Evolutionary conservation across 345 rosid genomes (phyloP).

Genomic region (Sisymbrium irio): DNA sequence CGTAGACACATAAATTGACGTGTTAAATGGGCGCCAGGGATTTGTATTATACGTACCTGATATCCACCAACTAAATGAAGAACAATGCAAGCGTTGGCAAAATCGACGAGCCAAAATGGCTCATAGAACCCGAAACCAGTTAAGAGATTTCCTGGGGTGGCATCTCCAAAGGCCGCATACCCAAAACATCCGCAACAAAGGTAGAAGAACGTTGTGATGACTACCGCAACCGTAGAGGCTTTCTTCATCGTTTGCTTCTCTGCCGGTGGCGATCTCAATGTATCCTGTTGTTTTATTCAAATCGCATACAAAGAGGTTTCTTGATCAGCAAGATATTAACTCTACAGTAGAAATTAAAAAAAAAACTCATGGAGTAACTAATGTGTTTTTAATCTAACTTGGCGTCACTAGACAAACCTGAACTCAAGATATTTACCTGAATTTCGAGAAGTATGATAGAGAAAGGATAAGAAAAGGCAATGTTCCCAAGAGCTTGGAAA

Average conservation of each 20-base stretch:
- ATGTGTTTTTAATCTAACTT: not conserved
- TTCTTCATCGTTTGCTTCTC: constrained; percentile 82
- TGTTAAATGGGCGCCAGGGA: not conserved
- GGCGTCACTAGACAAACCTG: not conserved
- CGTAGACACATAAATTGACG: not conserved
- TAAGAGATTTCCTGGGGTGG: constrained; percentile 68
- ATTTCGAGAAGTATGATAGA: constrained; percentile 67
- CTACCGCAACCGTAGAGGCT: constrained; percentile 50
- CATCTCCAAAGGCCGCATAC: constrained; percentile 80
- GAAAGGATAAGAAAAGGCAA: constrained; percentile 75
- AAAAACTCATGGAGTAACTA: not conserved
- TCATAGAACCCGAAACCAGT: constrained; percentile 80
- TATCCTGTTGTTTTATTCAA: constrained; percentile 46
- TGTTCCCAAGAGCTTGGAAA: constrained; percentile 76
- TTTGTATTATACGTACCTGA: constrained; percentile 49
- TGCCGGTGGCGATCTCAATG: constrained; percentile 70
- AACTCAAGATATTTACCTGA: constrained; percentile 43
- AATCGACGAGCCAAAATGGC: constrained; percentile 76
- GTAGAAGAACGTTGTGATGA: constrained; percentile 56
- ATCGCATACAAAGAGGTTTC: not conserved
- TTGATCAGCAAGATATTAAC: not conserved
- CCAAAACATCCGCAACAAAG: constrained; percentile 78
- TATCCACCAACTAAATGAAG: constrained; percentile 78
- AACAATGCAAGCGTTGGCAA: constrained; percentile 66
- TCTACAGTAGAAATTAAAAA: not conserved